Evolutionary conservation across 1,139 yeast genomes (phyloP).

Genomic region (Yamadazyma dushanensis): DNA sequence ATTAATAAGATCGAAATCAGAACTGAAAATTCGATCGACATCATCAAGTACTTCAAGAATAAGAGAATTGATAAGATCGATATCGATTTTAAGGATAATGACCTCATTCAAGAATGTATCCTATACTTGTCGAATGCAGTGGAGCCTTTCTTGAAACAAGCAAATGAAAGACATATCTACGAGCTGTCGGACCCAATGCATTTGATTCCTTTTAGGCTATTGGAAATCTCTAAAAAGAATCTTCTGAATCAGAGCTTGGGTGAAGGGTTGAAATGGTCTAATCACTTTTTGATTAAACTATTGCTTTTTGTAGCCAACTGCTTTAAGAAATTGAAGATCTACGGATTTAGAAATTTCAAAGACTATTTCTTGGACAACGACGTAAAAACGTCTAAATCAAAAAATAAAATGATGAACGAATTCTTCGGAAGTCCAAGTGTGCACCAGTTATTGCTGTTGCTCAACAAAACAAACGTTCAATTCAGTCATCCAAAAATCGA

Average conservation of each 20-base stretch:
- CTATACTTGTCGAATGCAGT: constrained; percentile 52
- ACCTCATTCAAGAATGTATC: constrained; percentile 47
- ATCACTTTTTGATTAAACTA: constrained; percentile 58
- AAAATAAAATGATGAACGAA: constrained; percentile 58
- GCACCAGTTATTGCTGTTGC: constrained; percentile 15
- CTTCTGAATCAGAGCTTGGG: constrained; percentile 52
- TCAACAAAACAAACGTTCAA: constrained; percentile 41
- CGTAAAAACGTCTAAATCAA: constrained; percentile 48
- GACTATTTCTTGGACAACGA: constrained; percentile 61
- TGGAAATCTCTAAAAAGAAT: constrained; percentile 66
- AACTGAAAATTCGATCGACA: constrained; percentile 82
- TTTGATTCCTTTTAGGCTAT: constrained; percentile 70
- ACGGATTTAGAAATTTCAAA: constrained; percentile 80
- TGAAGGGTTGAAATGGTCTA: constrained; percentile 73
- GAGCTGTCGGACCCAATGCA: constrained; percentile 63
- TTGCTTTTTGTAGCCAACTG: constrained; percentile 77
- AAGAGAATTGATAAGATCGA: constrained; percentile 61
- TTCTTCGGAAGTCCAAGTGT: constrained; percentile 57
- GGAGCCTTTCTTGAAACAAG: constrained; percentile 61
- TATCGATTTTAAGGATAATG: constrained; percentile 56
- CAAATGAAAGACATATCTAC: constrained; percentile 62
- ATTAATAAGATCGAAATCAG: constrained; percentile 82
- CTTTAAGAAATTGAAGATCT: constrained; percentile 65
- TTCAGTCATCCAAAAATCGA: constrained; percentile 79
- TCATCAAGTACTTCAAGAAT: constrained; percentile 73